Evolutionary conservation across 2,329 filamentous ascomycete species (phyloP), one percentile per base, ranked within the genome.

Genomic region (Fusarium coicis): DNA sequence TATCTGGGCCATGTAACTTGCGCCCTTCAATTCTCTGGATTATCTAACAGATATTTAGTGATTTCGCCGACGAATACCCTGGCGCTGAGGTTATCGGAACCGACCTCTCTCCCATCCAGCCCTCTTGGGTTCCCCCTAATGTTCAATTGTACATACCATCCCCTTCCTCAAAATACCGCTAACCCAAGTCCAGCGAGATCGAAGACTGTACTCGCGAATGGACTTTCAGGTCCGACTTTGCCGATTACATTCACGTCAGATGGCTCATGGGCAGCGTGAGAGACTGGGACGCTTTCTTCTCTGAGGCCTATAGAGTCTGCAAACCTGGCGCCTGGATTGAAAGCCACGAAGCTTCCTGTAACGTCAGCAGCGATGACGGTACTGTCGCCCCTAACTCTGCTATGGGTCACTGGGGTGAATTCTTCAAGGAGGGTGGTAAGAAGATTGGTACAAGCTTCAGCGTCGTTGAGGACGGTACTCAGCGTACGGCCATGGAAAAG

Each of bases 181-280:
- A 34, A 34, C 32, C 14, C 2, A 34, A 8, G 32, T 7, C 14
- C 14, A 34, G 75, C 12, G 74, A 64, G 6, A 77, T 77, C 0
- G 75, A 83, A 81, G 59, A 82, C 77, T 72, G 79, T 54, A 72
- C 77, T 68, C 62, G 74, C 58, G 46, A 78, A 12, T 81, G 79
- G 80, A 81, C 78, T 4, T 81, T 78, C 21, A 64, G 43, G 16
- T 66, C 63, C 2, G 34, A 63, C 52, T 80, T 83, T 50, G 88
- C 90, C 70, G 89, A 92, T 79, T 89, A 87, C 68, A 87, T 92
- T 64, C 91, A 92, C 76, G 86, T 87, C 5, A 85, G 88, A 53
- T 84, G 88, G 75, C 80, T 92, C 59, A 81, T 86, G 10, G 90
- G 90, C 34, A 85, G 86, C 61, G 86, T 92, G 49, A 79, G 82